Evolutionary conservation across 805 yeast species (phyloP).

Genomic region (Wilhelminamyces savonicus): DNA sequence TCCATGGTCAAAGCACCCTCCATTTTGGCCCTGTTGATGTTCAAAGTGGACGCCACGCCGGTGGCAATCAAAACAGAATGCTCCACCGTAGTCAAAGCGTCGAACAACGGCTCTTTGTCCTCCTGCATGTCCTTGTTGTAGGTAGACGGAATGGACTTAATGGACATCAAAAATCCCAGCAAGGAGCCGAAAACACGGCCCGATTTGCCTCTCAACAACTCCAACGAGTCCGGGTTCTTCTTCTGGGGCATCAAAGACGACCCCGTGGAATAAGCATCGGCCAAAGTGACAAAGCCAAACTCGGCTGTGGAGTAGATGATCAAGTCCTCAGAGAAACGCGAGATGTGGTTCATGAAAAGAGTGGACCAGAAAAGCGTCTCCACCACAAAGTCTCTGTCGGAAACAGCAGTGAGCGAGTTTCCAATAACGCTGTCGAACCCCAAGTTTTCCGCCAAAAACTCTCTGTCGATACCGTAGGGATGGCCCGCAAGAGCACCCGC

Average conservation of each 20-base stretch:
- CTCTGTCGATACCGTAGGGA: slow-evolving; percentile 98
- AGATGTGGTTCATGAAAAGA: slow-evolving; percentile 89
- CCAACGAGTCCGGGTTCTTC: slow-evolving; percentile 96
- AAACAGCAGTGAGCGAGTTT: slow-evolving; percentile 92
- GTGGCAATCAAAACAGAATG: slow-evolving; percentile 93
- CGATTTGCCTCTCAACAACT: slow-evolving; percentile 90
- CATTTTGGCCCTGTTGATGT: slow-evolving; percentile 72
- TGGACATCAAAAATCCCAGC: slow-evolving; percentile 93
- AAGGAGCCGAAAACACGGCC: slow-evolving; percentile 96
- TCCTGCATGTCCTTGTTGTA: slow-evolving; percentile 98
- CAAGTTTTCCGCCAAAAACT: slow-evolving; percentile 70
- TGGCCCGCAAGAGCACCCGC: slow-evolving; percentile 99
- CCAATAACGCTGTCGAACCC: slow-evolving; percentile 88
- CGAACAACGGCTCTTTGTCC: slow-evolving; percentile 98
- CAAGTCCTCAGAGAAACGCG: slow-evolving; percentile 90
- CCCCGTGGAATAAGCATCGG: slow-evolving; percentile 98
- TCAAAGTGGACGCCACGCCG: slow-evolving; percentile 88
- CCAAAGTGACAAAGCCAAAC: slow-evolving; percentile 87
- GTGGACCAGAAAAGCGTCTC: slow-evolving; percentile 96
- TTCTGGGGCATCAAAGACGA: slow-evolving; percentile 98
- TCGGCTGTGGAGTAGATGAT: slow-evolving; percentile 96
- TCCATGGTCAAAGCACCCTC: slow-evolving; percentile 90
- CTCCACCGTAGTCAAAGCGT: slow-evolving; percentile 81
- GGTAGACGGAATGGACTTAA: slow-evolving; percentile 96
- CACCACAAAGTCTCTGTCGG: slow-evolving; percentile 95